These are phyloP conservation scores for Venturia carpophila DNA, from an alignment of 2,329 filamentous ascomycete species.

Conservation along the genomic window DNA sequence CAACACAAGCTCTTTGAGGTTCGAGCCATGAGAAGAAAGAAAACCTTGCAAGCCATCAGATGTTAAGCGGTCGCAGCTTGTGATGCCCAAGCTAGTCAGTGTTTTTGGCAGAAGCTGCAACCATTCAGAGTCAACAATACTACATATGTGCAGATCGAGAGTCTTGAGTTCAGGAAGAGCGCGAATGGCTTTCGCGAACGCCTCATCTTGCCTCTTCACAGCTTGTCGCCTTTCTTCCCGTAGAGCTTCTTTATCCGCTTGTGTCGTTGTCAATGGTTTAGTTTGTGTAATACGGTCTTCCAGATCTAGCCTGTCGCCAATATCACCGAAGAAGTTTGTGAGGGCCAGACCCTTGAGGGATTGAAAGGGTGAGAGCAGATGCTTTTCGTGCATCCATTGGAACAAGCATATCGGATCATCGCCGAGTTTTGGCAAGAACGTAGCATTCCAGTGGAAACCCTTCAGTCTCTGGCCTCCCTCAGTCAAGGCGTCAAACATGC, in stretches of 20 bases:
- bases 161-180: constrained; percentile 57
- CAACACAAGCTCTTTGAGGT: constrained; percentile 60
- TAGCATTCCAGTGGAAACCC: constrained; percentile 50
- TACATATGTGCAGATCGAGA: constrained; percentile 67
- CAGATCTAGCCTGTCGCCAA: neutral
- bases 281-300: neutral
- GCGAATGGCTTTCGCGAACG: constrained; percentile 42
- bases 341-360: constrained; percentile 29
- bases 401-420: constrained; percentile 49
- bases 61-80: constrained; percentile 69
- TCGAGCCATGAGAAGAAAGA: constrained; percentile 56
- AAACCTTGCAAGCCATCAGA: constrained; percentile 59
- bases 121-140: constrained; percentile 59
- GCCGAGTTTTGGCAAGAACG: constrained; percentile 39
- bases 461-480: constrained; percentile 39
- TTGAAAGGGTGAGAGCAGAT: constrained; percentile 37
- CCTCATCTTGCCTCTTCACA: constrained; percentile 29
- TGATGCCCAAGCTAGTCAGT: constrained; percentile 61
- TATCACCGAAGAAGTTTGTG: constrained; percentile 26
- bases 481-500: constrained; percentile 58
- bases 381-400: constrained; percentile 41
- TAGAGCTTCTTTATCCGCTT: constrained; percentile 10
- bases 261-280: constrained; percentile 14
- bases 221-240: constrained; percentile 14
- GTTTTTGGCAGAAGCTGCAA: constrained; percentile 60